phyloP scores from a whole-genome alignment of 345 rosid species.

The Citrus inodora region DNA sequence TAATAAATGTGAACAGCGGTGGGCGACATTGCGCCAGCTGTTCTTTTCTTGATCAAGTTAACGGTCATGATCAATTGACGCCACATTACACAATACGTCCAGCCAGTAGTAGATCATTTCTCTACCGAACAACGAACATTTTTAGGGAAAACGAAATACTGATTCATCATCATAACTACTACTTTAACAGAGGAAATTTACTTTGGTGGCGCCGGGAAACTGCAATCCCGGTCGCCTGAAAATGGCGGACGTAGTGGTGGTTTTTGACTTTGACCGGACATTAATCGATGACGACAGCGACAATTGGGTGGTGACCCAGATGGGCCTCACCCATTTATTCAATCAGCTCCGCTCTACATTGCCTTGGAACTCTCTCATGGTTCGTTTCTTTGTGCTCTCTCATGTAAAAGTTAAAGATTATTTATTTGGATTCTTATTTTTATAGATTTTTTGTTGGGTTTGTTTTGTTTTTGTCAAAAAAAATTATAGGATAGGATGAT shows the following conservation, averaged over 20 bases:
- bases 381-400: constrained; percentile 10
- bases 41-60: not conserved
- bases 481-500: constrained; percentile 72
- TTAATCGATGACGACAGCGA: constrained; percentile 86
- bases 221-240: not conserved
- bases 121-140: not conserved
- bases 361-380: constrained; percentile 92
- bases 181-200: not conserved
- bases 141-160: not conserved
- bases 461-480: not conserved
- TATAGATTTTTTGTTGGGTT: not conserved
- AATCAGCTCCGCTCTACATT: constrained; percentile 53
- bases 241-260: constrained; percentile 33
- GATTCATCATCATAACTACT: not conserved
- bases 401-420: not conserved
- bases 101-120: not conserved
- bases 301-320: constrained; percentile 68
- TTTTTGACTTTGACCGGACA: constrained; percentile 87
- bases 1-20: too few relatives aligned
- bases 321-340: constrained; percentile 75
- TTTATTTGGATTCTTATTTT: not conserved
- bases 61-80: not conserved
- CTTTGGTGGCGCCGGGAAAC: constrained; percentile 5
- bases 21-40: not conserved
- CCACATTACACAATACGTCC: not conserved